Percentiles rank a stretch among this genome's conserved stretches.
Evolutionary conservation across 192 early-diverging fungal species (phyloP).

Genomic region (Linnemannia exigua): DNA sequence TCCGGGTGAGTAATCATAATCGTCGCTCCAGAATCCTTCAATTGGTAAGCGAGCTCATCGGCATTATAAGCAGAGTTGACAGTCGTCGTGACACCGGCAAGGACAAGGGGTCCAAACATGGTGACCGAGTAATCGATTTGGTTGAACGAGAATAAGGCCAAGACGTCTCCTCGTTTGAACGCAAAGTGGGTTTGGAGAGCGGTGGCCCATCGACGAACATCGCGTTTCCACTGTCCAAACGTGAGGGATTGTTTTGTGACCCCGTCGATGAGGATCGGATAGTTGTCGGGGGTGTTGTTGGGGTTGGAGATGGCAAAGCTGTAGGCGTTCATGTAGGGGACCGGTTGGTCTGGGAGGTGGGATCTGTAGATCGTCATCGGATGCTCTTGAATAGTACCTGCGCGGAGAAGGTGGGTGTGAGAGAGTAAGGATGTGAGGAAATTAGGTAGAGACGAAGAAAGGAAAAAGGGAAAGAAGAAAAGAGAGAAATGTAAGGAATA

Average conservation of each 20-base stretch:
- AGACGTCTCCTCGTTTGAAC: slow-evolving; percentile 73
- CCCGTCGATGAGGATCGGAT: slow-evolving; percentile 58
- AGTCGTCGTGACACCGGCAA: slow-evolving; percentile 75
- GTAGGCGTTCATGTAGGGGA: slow-evolving; percentile 54
- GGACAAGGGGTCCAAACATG: slow-evolving; percentile 17
- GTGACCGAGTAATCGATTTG: slow-evolving; percentile 38
- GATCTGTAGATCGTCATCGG: slow-evolving; percentile 55
- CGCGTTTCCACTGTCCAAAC: slow-evolving; percentile 45
- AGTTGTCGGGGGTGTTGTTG: slow-evolving; percentile 42
- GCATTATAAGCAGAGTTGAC: slow-evolving; percentile 86
- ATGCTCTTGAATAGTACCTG: not conserved
- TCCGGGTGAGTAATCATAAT: slow-evolving; percentile 66
- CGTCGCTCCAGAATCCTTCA: slow-evolving; percentile 74
- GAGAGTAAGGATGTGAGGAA: not conserved
- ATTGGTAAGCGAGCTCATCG: slow-evolving; percentile 79
- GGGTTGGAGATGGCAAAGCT: slow-evolving; percentile 48
- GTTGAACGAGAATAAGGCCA: slow-evolving; percentile 81
- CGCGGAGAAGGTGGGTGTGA: not conserved
- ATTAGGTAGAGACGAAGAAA: not conserved
- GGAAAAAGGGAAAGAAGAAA: not conserved
- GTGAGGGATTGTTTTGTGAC: slow-evolving; percentile 22
- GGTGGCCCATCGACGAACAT: slow-evolving; percentile 21
- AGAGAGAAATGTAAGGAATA: not conserved
- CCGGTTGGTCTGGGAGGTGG: slow-evolving; percentile 28
- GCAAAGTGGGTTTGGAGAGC: slow-evolving; percentile 64